Conservation (phyloP, 441 rosid species). For the Syzygium syzygioides region DNA sequence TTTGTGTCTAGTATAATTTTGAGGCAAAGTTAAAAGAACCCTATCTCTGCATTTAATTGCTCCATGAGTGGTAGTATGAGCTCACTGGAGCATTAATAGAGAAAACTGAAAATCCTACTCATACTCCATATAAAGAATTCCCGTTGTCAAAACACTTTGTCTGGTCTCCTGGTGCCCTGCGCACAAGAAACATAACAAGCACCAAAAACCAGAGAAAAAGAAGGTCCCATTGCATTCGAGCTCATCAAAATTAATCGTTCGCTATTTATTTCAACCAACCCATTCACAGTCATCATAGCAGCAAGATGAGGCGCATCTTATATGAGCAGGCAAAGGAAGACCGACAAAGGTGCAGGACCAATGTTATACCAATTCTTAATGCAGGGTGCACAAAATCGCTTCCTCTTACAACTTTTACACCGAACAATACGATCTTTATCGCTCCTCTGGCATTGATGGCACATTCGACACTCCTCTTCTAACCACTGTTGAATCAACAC, state of each 20-base stretch:
- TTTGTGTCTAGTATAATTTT: background rate
- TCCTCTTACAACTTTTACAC: slow-evolving; percentile 42
- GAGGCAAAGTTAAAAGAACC: background rate
- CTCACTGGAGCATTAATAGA: background rate
- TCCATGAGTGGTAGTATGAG: background rate
- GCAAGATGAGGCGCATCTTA: background rate
- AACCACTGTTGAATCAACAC: background rate
- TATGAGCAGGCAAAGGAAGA: slow-evolving; percentile 2
- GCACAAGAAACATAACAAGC: background rate
- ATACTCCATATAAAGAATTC: background rate
- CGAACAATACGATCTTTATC: slow-evolving; percentile 59
- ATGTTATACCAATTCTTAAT: slow-evolving; percentile 37
- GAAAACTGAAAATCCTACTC: background rate
- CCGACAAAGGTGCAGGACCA: background rate
- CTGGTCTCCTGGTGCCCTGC: background rate
- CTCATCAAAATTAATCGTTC: background rate
- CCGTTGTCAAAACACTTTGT: background rate
- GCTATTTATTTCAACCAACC: background rate
- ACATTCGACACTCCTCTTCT: slow-evolving; percentile 19
- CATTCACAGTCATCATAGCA: background rate
- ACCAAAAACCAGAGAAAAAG: background rate
- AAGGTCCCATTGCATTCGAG: background rate
- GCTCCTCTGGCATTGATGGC: slow-evolving; percentile 78
- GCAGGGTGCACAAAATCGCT: slow-evolving; percentile 61
- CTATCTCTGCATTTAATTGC: background rate